Conservation (phyloP, 345 rosid genomes). For the Litchi chinensis region DNA sequence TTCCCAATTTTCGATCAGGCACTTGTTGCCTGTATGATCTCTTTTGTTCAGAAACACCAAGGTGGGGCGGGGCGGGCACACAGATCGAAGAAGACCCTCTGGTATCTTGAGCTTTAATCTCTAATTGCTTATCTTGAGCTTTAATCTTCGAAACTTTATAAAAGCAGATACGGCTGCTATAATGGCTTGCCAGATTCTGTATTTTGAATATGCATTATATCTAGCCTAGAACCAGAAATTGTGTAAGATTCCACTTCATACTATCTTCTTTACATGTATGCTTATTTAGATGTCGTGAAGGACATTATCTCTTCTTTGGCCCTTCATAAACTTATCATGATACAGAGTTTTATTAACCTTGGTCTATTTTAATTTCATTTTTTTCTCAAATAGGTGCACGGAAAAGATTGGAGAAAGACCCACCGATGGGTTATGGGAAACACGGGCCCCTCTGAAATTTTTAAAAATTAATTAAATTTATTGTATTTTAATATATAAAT, state of each 20-base stretch:
- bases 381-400: conserved; percentile 46
- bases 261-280: not conserved
- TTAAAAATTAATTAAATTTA: too few species aligned
- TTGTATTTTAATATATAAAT: too few species aligned
- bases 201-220: not conserved
- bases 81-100: conserved; percentile 37
- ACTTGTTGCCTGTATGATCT: conserved; percentile 64
- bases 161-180: not conserved
- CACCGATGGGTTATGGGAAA: too few species aligned
- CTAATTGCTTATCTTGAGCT: not conserved
- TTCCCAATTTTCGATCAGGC: conserved; percentile 37
- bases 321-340: not conserved
- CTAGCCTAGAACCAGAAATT: not conserved
- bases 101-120: conserved; percentile 45
- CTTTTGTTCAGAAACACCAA: conserved; percentile 44
- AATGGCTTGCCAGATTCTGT: not conserved
- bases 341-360: not conserved
- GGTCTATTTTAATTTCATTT: not conserved
- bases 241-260: not conserved
- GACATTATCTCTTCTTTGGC: not conserved
- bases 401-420: conserved; percentile 60
- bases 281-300: not conserved
- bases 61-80: conserved; percentile 27
- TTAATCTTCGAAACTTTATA: not conserved
- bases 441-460: too few species aligned